phyloP scores from a whole-genome alignment of 2,329 filamentous ascomycete species.

The Fusarium ambrosium region DNA sequence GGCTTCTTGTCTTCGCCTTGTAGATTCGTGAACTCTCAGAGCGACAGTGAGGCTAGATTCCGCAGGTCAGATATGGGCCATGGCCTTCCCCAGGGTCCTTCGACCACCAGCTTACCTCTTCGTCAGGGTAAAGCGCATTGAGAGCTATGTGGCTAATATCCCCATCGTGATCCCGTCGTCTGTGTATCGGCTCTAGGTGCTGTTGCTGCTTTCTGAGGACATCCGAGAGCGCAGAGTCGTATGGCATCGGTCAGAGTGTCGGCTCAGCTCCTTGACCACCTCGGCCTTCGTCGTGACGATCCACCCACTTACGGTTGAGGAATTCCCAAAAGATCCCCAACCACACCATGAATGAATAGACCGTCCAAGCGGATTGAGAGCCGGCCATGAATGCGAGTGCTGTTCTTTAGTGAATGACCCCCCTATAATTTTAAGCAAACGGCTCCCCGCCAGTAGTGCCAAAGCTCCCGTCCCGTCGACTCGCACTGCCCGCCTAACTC shows the following conservation, averaged over 20 bases:
- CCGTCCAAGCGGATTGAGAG: not conserved
- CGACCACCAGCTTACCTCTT: not conserved
- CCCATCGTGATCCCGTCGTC: no score
- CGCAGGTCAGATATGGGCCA: not conserved
- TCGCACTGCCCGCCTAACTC: not conserved
- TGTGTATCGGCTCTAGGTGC: not conserved
- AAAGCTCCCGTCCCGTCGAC: not conserved
- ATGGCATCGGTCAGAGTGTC: not conserved
- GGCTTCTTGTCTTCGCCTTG: not conserved
- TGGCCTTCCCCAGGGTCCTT: not conserved
- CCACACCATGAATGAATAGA: not conserved
- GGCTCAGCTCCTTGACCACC: not conserved
- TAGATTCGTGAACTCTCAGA: not conserved
- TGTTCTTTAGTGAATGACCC: not conserved
- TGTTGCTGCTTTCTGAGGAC: not conserved
- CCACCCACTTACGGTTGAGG: not conserved
- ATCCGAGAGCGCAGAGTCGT: not conserved
- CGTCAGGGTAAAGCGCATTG: not conserved
- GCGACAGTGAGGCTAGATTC: not conserved
- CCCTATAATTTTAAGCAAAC: not conserved
- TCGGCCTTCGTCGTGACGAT: not conserved
- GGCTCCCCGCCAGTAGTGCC: not conserved
- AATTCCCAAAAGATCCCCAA: not conserved
- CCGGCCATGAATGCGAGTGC: not conserved
- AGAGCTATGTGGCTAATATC: not conserved